Percentiles rank a stretch among this genome's conserved stretches.
These are phyloP conservation scores for Scedosporium apiospermum DNA, from an alignment of 2,329 filamentous ascomycete species.

Conservation along the genomic window DNA sequence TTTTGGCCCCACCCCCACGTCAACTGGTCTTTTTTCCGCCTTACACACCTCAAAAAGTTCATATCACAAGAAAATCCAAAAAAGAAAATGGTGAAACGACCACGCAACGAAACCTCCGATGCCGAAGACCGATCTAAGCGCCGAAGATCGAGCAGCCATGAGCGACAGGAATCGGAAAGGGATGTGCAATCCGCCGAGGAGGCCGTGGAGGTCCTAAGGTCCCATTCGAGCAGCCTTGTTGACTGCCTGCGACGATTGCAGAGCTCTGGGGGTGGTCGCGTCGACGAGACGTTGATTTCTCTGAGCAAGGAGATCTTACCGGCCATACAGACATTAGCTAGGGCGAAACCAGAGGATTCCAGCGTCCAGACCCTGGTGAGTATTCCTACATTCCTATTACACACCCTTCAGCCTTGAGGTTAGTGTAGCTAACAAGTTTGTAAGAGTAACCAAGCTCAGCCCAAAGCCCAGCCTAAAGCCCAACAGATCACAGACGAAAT, in stretches of 20 bases:
- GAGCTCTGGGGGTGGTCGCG: slow-evolving; percentile 15
- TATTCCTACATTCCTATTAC: neutral
- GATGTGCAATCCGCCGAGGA: slow-evolving; percentile 9
- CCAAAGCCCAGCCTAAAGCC: slow-evolving; percentile 7
- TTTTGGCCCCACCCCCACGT: too few species aligned
- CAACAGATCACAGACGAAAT: neutral
- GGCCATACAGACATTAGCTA: slow-evolving; percentile 15
- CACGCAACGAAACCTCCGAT: slow-evolving; percentile 6
- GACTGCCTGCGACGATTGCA: slow-evolving; percentile 25
- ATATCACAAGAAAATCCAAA: neutral
- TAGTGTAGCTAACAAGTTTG: too few species aligned
- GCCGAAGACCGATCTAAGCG: neutral
- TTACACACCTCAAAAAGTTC: neutral
- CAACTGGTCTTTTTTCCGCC: neutral
- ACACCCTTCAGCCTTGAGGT: neutral
- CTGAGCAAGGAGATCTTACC: slow-evolving; percentile 18
- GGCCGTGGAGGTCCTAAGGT: slow-evolving; percentile 20
- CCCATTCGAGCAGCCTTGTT: slow-evolving; percentile 28
- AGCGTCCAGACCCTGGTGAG: slow-evolving; percentile 1
- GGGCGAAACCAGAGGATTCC: neutral
- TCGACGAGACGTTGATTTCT: slow-evolving; percentile 9
- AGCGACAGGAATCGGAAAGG: neutral
- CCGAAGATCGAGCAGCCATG: slow-evolving; percentile 9
- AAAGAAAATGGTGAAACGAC: slow-evolving; percentile 9
- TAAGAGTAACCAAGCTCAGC: neutral